Percentiles rank a stretch among this genome's conserved stretches.
These are phyloP conservation scores for Kluyveromyces lactis DNA, from an alignment of 805 yeast genomes.

Conservation along the genomic window DNA sequence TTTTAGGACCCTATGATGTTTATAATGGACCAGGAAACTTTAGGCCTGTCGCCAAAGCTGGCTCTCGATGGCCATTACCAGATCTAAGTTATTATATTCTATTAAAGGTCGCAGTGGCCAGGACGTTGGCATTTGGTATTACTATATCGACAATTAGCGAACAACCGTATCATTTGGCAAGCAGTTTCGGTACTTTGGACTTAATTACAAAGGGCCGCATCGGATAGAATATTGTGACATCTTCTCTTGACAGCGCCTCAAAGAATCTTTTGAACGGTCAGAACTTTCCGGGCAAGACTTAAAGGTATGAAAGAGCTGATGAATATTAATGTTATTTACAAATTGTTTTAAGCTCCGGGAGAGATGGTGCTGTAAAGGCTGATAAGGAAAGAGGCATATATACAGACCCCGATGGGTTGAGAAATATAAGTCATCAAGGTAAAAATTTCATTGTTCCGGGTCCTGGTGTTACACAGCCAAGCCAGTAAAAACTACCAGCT, in stretches of 20 bases:
- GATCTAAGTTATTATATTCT: conserved; percentile 34
- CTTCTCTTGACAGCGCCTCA: conserved; percentile 37
- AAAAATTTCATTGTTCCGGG: conserved; percentile 36
- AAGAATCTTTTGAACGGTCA: conserved; percentile 33
- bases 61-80: conserved; percentile 31
- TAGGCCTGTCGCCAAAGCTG: conserved; percentile 30
- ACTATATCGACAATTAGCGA: conserved; percentile 38
- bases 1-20: conserved; percentile 34
- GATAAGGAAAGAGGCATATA: conserved; percentile 26
- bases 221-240: conserved; percentile 42
- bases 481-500: conserved; percentile 38
- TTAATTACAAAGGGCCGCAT: conserved; percentile 36
- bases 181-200: conserved; percentile 38
- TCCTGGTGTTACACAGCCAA: conserved; percentile 35
- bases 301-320: conserved; percentile 34
- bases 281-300: conserved; percentile 32
- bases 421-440: conserved; percentile 36
- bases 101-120: conserved; percentile 38
- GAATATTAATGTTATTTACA: conserved; percentile 35
- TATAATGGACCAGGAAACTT: conserved; percentile 34
- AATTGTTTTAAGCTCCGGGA: conserved; percentile 37
- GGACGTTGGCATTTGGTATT: conserved; percentile 33
- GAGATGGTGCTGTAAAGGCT: conserved; percentile 32
- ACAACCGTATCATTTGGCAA: conserved; percentile 34
- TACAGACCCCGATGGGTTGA: conserved; percentile 33